A percentile compares a stretch with the other conserved stretches of the same genome.
Evolutionary conservation across 768 basidiomycete species (phyloP).

Genomic region (Pisolithus microcarpus): DNA sequence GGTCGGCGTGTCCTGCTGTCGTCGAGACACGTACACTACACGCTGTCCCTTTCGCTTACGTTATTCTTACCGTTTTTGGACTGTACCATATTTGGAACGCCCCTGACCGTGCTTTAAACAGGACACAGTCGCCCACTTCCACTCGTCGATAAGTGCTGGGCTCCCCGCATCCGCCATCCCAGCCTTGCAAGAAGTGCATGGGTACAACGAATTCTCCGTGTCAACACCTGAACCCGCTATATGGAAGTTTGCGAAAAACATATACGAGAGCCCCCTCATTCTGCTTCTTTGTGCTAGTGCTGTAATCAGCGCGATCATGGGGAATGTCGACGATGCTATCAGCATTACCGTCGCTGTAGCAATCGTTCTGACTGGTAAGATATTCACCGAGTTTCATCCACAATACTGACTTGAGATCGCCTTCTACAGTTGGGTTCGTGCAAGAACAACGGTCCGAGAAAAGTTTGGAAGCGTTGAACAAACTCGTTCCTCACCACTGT

Average conservation of each 20-base stretch:
- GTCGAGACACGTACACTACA: background rate
- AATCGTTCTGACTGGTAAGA: constrained; percentile 85
- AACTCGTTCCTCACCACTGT: constrained; percentile 95
- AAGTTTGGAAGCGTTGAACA: constrained; percentile 90
- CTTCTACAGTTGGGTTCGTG: constrained; percentile 72
- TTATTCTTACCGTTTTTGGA: background rate
- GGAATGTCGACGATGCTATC: constrained; percentile 91
- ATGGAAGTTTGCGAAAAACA: constrained; percentile 89
- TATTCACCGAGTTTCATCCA: background rate
- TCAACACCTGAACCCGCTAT: constrained; percentile 70
- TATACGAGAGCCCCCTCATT: constrained; percentile 92
- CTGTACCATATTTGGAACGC: background rate
- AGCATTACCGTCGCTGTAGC: constrained; percentile 89
- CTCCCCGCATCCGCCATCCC: constrained; percentile 58
- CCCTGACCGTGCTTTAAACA: constrained; percentile 22
- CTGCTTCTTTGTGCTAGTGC: constrained; percentile 88
- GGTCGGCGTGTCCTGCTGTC: background rate
- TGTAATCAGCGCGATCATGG: constrained; percentile 82
- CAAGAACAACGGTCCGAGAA: constrained; percentile 94
- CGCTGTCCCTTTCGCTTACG: background rate
- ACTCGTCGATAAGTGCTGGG: constrained; percentile 55
- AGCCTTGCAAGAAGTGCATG: constrained; percentile 57
- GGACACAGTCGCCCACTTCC: constrained; percentile 71
- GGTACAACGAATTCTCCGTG: constrained; percentile 94
- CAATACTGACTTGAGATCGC: background rate